Percentiles rank a stretch among this genome's conserved stretches.
Conservation (phyloP, 305 asterid species). For the Coffea humblotiana region DNA sequence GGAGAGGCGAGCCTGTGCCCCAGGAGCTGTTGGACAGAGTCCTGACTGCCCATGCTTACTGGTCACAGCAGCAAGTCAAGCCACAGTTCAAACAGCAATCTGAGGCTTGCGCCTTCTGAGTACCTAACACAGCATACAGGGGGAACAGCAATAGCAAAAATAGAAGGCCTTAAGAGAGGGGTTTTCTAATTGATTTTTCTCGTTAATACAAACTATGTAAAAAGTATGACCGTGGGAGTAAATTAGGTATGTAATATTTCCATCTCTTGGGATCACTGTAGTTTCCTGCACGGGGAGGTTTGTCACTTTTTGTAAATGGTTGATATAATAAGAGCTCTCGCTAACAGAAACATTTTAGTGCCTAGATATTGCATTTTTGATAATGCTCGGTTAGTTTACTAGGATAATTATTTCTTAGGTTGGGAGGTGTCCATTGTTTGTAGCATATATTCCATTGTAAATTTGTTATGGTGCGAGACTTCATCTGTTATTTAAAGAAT, state of each 20-base stretch:
- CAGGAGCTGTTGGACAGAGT: constrained; percentile 94
- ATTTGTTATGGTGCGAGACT: background rate
- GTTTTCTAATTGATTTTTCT: background rate
- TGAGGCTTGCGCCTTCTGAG: constrained; percentile 57
- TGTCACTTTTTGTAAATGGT: constrained; percentile 26
- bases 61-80: constrained; percentile 94
- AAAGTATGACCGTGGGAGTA: constrained; percentile 15
- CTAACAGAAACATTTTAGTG: constrained; percentile 13
- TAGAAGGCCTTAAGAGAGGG: constrained; percentile 6
- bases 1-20: constrained; percentile 98
- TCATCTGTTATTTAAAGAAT: background rate
- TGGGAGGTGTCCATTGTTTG: constrained; percentile 4
- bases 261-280: constrained; percentile 1
- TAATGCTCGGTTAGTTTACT: constrained; percentile 1
- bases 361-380: constrained; percentile 13
- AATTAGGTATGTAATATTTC: constrained; percentile 14
- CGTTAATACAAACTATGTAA: constrained; percentile 9
- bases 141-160: constrained; percentile 9
- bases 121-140: background rate
- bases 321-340: constrained; percentile 25
- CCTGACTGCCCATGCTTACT: constrained; percentile 82
- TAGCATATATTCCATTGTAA: constrained; percentile 15
- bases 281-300: constrained; percentile 2
- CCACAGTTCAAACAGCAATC: constrained; percentile 72
- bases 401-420: background rate